Percentiles rank a stretch among this genome's conserved stretches.
Conservation (phyloP, 2,329 filamentous ascomycete species). For the Stylonectria norvegica region DNA sequence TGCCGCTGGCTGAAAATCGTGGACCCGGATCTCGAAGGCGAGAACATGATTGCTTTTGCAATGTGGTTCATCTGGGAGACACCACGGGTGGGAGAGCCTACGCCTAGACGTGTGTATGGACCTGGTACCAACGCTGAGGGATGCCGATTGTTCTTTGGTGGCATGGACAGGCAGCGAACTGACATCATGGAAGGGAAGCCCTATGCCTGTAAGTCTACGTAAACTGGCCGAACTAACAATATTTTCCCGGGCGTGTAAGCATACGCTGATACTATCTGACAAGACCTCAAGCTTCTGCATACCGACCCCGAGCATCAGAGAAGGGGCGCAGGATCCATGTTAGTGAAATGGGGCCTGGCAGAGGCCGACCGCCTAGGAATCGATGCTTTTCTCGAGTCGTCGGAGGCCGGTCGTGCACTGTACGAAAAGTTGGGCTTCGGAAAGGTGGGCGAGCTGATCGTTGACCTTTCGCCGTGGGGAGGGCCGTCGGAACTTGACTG, state of each 20-base stretch:
- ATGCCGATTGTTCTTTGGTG: conserved; percentile 31
- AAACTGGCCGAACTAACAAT: neutral
- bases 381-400: conserved; percentile 37
- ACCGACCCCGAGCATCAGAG: conserved; percentile 37
- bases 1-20: conserved; percentile 36
- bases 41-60: conserved; percentile 33
- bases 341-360: conserved; percentile 34
- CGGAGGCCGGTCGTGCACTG: conserved; percentile 28
- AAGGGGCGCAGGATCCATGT: conserved; percentile 33
- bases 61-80: conserved; percentile 35
- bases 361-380: conserved; percentile 36
- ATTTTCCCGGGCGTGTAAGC: neutral
- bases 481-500: conserved; percentile 19
- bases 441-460: conserved; percentile 24
- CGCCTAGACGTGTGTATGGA: conserved; percentile 24
- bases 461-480: conserved; percentile 30
- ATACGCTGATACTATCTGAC: neutral
- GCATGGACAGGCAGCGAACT: conserved; percentile 29
- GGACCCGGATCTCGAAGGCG: conserved; percentile 31
- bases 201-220: conserved; percentile 33
- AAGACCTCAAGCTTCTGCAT: conserved; percentile 38
- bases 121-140: conserved; percentile 33
- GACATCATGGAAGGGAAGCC: conserved; percentile 31
- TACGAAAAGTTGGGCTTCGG: conserved; percentile 37
- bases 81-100: conserved; percentile 20